These are phyloP conservation scores for Ustilago cynodontis DNA, from an alignment of 1,284 basidiomycete species.

Conservation along the genomic window DNA sequence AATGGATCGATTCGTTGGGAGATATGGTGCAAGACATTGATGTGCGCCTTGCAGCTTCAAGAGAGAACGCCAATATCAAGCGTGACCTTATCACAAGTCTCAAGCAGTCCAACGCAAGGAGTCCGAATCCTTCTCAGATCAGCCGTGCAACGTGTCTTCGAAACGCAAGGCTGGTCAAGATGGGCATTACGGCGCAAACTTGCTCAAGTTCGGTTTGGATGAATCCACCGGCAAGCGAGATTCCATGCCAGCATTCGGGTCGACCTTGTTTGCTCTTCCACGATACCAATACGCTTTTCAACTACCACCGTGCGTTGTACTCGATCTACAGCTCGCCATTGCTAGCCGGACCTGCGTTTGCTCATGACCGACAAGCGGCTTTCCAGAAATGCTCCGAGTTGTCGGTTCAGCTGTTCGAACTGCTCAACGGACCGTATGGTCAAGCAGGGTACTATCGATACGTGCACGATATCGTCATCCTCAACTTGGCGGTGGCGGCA, in stretches of 20 bases:
- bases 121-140: slow-evolving; percentile 39
- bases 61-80: slow-evolving; percentile 57
- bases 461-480: slow-evolving; percentile 55
- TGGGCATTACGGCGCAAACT: slow-evolving; percentile 50
- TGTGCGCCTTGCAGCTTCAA: slow-evolving; percentile 51
- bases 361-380: slow-evolving; percentile 43
- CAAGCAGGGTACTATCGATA: slow-evolving; percentile 52
- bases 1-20: slow-evolving; percentile 54
- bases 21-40: slow-evolving; percentile 57
- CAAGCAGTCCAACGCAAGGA: slow-evolving; percentile 43
- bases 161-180: slow-evolving; percentile 53
- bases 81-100: slow-evolving; percentile 49
- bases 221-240: slow-evolving; percentile 52
- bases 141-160: slow-evolving; percentile 51
- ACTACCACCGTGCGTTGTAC: slow-evolving; percentile 54
- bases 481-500: slow-evolving; percentile 51
- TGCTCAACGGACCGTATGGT: slow-evolving; percentile 48
- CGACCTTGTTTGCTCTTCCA: slow-evolving; percentile 52
- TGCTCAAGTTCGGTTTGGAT: slow-evolving; percentile 44
- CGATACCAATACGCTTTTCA: slow-evolving; percentile 54
- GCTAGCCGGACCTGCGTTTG: slow-evolving; percentile 35
- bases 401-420: slow-evolving; percentile 49
- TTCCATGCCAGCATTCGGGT: slow-evolving; percentile 50
- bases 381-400: slow-evolving; percentile 54
- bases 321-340: slow-evolving; percentile 51